Conservation (phyloP, 371 early-diverging fungal species). For the Mortierella sp. region DNA sequence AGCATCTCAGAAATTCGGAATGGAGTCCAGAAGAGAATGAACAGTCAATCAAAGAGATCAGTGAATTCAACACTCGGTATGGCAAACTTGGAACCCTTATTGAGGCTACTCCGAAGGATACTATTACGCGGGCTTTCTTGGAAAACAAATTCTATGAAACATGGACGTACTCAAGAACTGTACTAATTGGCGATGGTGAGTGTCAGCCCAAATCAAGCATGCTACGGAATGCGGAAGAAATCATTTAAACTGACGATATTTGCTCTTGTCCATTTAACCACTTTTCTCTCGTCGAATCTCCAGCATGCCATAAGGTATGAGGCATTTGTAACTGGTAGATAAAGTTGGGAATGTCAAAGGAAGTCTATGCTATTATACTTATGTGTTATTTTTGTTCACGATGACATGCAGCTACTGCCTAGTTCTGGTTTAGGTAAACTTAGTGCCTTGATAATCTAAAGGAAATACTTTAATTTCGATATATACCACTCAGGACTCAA, state of each 20-base stretch:
- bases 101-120: not conserved
- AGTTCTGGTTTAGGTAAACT: not conserved
- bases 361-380: too few species aligned
- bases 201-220: not conserved
- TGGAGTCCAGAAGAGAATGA: not conserved
- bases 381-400: not conserved
- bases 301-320: conserved; percentile 3
- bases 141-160: not conserved
- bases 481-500: too few species aligned
- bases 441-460: too few species aligned
- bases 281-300: not conserved
- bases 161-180: not conserved
- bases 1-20: not conserved
- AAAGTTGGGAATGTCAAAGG: too few species aligned
- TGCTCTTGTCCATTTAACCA: not conserved
- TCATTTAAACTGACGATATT: not conserved
- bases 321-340: too few species aligned
- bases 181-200: not conserved
- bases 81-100: not conserved
- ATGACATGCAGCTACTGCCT: not conserved
- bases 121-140: not conserved
- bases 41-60: not conserved
- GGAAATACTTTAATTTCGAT: too few species aligned
- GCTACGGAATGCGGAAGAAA: not conserved
- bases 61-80: not conserved